These are phyloP conservation scores for Platanthera guangdongensis DNA, from an alignment of 106 monocot species.

Conservation along the genomic window DNA sequence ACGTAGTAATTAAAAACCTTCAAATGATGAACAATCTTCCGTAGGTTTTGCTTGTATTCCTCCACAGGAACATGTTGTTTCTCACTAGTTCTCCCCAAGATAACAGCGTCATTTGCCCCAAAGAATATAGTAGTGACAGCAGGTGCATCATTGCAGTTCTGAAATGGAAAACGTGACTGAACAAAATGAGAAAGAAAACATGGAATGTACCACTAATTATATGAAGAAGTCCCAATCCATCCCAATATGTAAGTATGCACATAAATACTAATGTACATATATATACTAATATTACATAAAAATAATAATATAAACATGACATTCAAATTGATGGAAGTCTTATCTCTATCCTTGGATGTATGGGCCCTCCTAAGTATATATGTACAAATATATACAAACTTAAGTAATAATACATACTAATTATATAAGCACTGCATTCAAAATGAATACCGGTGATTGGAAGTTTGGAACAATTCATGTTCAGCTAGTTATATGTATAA, in stretches of 20 bases:
- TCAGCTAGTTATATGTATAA: neutral
- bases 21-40: constrained; percentile 68
- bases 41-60: constrained; percentile 77
- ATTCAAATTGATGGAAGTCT: neutral
- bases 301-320: too few species aligned
- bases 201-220: neutral
- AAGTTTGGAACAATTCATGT: too few species aligned
- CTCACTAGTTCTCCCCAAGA: constrained; percentile 60
- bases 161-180: neutral
- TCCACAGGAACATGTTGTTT: constrained; percentile 78
- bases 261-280: too few species aligned
- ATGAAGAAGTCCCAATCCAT: neutral
- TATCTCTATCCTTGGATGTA: neutral
- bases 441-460: too few species aligned
- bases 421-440: too few species aligned
- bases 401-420: neutral
- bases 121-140: constrained; percentile 74
- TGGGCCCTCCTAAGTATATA: neutral
- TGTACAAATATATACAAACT: neutral
- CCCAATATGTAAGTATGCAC: too few species aligned
- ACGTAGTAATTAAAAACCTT: constrained; percentile 38
- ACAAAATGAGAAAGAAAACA: neutral
- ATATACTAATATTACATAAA: too few species aligned
- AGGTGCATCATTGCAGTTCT: constrained; percentile 37
- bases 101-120: constrained; percentile 96